Evolutionary conservation across 1,139 yeast genomes (phyloP).

Genomic region (Sugiyamaella xylanicola): DNA sequence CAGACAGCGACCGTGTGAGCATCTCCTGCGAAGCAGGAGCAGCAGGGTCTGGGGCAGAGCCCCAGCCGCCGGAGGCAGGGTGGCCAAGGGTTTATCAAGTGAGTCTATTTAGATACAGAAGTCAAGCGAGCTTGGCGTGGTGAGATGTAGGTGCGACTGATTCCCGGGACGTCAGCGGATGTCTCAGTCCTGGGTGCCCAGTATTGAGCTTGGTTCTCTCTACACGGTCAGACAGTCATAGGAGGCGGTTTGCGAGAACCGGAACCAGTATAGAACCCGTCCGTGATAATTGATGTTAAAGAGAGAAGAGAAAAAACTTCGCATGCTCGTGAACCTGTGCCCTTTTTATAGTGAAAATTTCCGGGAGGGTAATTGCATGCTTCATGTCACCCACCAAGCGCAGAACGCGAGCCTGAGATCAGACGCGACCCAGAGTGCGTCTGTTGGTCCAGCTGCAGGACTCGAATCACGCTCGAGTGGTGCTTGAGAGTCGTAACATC

Average conservation of each 20-base stretch:
- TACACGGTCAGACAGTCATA: conserved; percentile 28
- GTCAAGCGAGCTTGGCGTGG: not conserved
- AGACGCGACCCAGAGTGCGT: too few species aligned
- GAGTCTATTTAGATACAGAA: too few species aligned
- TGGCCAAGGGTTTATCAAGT: too few species aligned
- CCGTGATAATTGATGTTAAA: conserved; percentile 28
- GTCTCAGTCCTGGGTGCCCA: conserved; percentile 43
- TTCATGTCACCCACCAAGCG: not conserved
- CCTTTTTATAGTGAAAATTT: conserved; percentile 9
- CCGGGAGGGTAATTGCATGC: conserved; percentile 18
- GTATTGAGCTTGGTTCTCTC: conserved; percentile 37
- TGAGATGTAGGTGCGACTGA: conserved; percentile 40
- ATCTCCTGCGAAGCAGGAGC: too few species aligned
- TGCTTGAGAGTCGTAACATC: too few species aligned
- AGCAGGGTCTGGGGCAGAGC: too few species aligned
- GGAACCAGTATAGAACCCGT: conserved; percentile 17
- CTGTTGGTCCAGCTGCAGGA: too few species aligned
- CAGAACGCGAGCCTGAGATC: too few species aligned
- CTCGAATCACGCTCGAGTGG: too few species aligned
- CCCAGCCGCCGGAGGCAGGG: too few species aligned
- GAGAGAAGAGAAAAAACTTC: conserved; percentile 17
- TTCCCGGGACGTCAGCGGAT: conserved; percentile 40
- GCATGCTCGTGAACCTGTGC: not conserved
- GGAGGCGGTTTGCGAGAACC: conserved; percentile 2
- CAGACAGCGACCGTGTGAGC: too few species aligned